Evolutionary conservation across 768 basidiomycete species (phyloP), one percentile per base, ranked within the genome.

Genomic region (Amanita rubescens): DNA sequence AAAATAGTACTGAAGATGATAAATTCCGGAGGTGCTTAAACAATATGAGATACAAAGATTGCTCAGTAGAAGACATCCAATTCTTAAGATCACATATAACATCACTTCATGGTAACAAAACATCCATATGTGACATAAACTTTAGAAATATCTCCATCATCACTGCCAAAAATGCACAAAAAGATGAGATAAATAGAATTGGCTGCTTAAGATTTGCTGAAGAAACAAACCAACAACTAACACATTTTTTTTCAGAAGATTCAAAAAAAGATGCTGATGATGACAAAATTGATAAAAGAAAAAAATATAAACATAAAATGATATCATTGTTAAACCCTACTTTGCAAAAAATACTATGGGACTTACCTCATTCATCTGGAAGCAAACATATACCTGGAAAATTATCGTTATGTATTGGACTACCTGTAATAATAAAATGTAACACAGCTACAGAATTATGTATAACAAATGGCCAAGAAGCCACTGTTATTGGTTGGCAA

Each of bases 401-500:
- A 38, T 53, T 75, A 1, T 55, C 59, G 0, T 32, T 70, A 9
- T 68, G 67, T 58, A 22, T 61, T 30, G 68, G 67, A 0, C 57
- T 70, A 53, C 72, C 71, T 53, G 58, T 69, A 6, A 62, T 67
- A 46, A 57, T 68, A 6, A 39, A 57, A 15, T 53, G 58, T 34
- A 69, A 69, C 56, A 49, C 58, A 33, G 62, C 62, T 2, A 68
- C 65, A 20, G 65, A 68, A 33, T 48, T 68, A n/a, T 62, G 65
- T 43, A 69, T 71, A 3, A 70, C 68, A 2, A 69, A 67, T 51
- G 71, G 69, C 1, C 67, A 69, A 54, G 65, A 69, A 58, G 71
- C 55, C 0, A 53, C 41, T 33, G 67, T 71, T 3, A 41, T 51
- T 54, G 66, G 62, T 12, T 73, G 70, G 71, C 38, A 63, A 20